Evolutionary conservation across 768 basidiomycete genomes (phyloP).

Genomic region (Lactarius trivialis): DNA sequence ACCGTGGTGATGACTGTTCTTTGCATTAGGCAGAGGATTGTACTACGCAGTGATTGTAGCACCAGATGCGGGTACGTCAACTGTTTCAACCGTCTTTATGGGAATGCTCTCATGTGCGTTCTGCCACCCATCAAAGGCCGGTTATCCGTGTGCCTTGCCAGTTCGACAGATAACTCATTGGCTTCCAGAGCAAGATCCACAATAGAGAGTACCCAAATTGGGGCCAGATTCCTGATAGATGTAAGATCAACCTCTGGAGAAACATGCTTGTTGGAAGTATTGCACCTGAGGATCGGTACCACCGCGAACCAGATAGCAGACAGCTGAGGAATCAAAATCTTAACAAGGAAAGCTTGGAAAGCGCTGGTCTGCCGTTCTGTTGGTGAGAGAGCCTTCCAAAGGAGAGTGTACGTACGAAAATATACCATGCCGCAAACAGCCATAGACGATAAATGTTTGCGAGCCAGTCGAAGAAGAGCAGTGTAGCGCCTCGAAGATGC

Average conservation of each 20-base stretch:
- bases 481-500: background rate
- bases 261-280: background rate
- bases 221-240: background rate
- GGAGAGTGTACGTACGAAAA: background rate
- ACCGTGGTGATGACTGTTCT: background rate
- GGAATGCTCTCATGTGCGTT: background rate
- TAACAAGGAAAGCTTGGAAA: background rate
- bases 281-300: background rate
- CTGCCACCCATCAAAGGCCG: background rate
- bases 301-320: background rate
- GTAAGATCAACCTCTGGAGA: background rate
- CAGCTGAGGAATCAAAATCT: background rate
- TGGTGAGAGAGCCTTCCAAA: background rate
- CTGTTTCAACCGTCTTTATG: background rate
- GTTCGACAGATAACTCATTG: background rate
- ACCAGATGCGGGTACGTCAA: background rate
- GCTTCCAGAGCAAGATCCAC: background rate
- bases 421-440: background rate
- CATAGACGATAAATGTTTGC: background rate
- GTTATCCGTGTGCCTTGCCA: background rate
- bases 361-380: background rate
- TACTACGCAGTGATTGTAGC: background rate
- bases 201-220: background rate
- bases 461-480: slow-evolving; percentile 1
- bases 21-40: background rate